These are phyloP conservation scores for Ensete glaucum DNA, from an alignment of 176 grass and related monocot species.

Conservation along the genomic window DNA sequence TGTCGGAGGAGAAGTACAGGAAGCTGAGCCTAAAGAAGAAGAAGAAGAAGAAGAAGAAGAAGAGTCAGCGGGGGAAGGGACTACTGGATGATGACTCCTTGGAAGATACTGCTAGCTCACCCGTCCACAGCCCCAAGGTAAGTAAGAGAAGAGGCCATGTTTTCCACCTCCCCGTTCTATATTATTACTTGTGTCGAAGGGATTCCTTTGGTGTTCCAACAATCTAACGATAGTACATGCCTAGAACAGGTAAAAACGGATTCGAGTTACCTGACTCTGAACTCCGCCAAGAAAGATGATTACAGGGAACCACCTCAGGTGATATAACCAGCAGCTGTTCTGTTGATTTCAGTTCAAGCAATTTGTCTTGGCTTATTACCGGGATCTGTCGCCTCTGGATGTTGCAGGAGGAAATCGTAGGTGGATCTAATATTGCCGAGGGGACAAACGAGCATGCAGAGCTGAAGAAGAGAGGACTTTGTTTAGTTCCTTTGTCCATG, in stretches of 20 bases:
- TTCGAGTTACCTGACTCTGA: neutral
- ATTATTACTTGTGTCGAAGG: neutral
- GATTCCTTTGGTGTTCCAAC: neutral
- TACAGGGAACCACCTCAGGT: neutral
- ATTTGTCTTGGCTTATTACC: too few species aligned
- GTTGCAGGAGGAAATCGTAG: slow-evolving; percentile 26
- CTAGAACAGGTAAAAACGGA: neutral
- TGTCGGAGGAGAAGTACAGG: slow-evolving; percentile 21
- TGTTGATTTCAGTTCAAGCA: too few species aligned
- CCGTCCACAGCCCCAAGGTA: slow-evolving; percentile 93
- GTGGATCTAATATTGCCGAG: slow-evolving; percentile 32
- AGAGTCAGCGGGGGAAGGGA: neutral
- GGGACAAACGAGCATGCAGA: slow-evolving; percentile 46
- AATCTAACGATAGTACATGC: neutral
- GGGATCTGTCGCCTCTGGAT: neutral
- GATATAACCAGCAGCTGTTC: too few species aligned
- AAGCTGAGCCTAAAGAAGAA: slow-evolving; percentile 48
- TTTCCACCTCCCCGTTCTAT: too few species aligned
- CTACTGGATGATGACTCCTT: slow-evolving; percentile 53
- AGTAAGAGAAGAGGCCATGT: neutral
- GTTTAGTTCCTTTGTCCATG: slow-evolving; percentile 64
- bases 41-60: slow-evolving; percentile 25
- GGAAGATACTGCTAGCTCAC: slow-evolving; percentile 93
- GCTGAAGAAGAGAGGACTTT: slow-evolving; percentile 68
- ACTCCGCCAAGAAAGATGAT: neutral